Base-by-base conservation (phyloP, 257 asterid genomes). In the Penstemon barbatus region DNA sequence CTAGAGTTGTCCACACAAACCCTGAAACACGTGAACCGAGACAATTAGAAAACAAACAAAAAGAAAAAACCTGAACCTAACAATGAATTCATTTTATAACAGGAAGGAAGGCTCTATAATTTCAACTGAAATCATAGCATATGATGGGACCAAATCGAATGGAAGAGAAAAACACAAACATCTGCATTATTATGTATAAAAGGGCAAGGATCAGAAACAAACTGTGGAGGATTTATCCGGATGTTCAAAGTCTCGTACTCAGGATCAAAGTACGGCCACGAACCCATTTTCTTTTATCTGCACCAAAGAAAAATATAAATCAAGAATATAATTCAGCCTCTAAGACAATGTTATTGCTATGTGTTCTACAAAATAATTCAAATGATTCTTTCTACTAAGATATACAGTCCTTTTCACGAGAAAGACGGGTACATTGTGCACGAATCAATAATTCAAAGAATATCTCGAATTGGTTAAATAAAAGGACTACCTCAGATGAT, bases 221-320 rank as follows among this genome's bases (percentile, higher is more conserved):
- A 93, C 99, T 95, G 96, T 58, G 99, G 99, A 78, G 99, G 99
- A 76, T 93, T 93, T 72, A 93, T 90, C 83, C 99, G 80, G 88
- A 90, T 81, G 89, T 91, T 93, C 60, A 93, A 74, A 3, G 96
- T 90, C 76, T 93, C 99, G 61, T 93, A 93, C 76, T 93, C 99
- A 4, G 99, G 99, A 87, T 93, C 99, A 67, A 93, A 93, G 80
- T 93, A 93, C 8, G 99, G 95, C 96, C 92, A 81, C 72, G 87
- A 89, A 69, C 80, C 88, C 98, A 92, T 92, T 67, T 38, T 68
- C 46, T 72, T 60, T 25, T 56, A 76, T 69, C 91, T 85, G 86
- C 84, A 81, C 53, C 61, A 63, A 57, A 74, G 60, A 59, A 51
- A 13, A 33, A n/a, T 1, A 53, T 10, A 25, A 37, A 51, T 8